Percentiles rank a stretch among this genome's conserved stretches.
These are phyloP conservation scores for Chamaecrista fasciculata DNA, from an alignment of 306 rosid species.

Conservation along the genomic window DNA sequence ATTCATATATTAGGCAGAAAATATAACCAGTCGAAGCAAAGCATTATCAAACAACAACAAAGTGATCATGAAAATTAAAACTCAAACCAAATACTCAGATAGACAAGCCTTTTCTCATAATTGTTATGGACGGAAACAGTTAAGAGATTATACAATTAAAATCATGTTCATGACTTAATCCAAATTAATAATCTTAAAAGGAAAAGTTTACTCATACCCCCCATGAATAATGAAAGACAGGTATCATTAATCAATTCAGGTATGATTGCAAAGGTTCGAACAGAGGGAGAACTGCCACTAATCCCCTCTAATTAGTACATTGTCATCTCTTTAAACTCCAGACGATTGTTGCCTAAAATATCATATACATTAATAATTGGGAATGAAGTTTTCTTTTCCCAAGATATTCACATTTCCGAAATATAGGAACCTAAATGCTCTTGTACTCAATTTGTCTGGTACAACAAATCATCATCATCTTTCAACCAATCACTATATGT, in stretches of 20 bases:
- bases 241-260: neutral
- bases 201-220: neutral
- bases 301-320: neutral
- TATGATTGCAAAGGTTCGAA: neutral
- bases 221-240: neutral
- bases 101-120: neutral
- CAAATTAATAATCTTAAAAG: neutral
- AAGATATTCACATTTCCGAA: neutral
- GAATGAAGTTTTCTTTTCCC: neutral
- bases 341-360: neutral
- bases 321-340: neutral
- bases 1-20: constrained; percentile 15
- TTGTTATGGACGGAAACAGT: neutral
- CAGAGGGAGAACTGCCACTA: neutral
- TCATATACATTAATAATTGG: neutral
- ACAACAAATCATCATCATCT: neutral
- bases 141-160: neutral
- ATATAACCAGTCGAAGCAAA: constrained; percentile 19
- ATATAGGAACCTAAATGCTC: neutral
- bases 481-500: neutral
- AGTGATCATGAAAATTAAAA: neutral
- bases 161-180: neutral
- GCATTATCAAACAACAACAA: neutral
- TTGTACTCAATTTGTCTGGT: neutral
- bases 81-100: neutral